Evolutionary conservation across 192 early-diverging fungal species (phyloP), one percentile per base, ranked within the genome.

Genomic region (Mortierella hygrophila): DNA sequence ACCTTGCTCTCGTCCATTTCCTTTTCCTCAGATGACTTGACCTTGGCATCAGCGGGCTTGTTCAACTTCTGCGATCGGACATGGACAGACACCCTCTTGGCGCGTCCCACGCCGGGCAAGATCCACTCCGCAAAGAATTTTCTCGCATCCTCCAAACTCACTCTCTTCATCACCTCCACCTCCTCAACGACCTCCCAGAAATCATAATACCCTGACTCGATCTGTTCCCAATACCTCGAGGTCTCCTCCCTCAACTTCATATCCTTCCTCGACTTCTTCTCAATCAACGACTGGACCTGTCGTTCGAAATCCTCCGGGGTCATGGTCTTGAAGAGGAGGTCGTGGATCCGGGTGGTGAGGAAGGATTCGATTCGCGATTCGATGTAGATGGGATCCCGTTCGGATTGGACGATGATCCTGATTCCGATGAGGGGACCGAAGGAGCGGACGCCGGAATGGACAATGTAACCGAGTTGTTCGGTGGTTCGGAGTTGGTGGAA

Each of bases 401-500:
- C 97, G 80, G 95, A 96, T 82, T 99, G 97, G 41, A 99, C 91
- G 21, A 96, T 88, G 44, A 98, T 77, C 9, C 93, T 85, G 74
- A 97, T 89, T 16, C 93, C 92, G 74, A 94, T 91, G 40, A 89
- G 88, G 4, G 94, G 93, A 47, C 92, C 89, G 54, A 88, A 83
- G 82, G 89, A 91, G 54, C 88, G 88, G 20, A 89, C 63, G 23
- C 88, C 90, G 76, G 92, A 90, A 65, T 87, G 88, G 9, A 95
- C 92, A 32, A 93, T 88, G 80, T 95, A 95, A 3, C 96, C 96
- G 15, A 96, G 87, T 77, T 95, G 93, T 82, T 95, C 95, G 72
- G 96, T 95, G 23, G 97, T 99, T 18, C 98, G 90, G 40, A 98
- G 90, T 80, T 97, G 94, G 87, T 98, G 92, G 85, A 98, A 98